Conservation (phyloP, 768 basidiomycete species). For the Tulasnella sp. region DNA sequence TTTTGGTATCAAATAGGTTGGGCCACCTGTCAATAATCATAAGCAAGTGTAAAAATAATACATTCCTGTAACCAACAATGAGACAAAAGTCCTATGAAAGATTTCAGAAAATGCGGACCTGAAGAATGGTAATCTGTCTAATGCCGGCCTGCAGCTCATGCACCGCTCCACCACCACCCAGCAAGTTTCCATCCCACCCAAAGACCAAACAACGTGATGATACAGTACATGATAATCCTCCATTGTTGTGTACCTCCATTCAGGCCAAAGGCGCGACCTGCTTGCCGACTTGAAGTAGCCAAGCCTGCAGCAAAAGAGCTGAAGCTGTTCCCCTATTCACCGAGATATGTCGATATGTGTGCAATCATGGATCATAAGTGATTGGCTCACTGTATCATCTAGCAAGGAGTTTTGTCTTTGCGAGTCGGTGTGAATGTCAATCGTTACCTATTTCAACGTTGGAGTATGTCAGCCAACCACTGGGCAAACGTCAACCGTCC, state of each 20-base stretch:
- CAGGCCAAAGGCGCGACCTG: conserved; percentile 61
- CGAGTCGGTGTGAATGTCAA: conserved; percentile 72
- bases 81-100: too few species aligned
- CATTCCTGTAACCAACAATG: too few species aligned
- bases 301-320: conserved; percentile 49
- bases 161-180: conserved; percentile 6
- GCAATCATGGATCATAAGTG: not conserved
- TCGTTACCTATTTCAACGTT: conserved; percentile 48
- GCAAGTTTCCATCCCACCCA: conserved; percentile 43
- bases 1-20: too few species aligned
- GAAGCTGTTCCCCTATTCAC: conserved; percentile 50
- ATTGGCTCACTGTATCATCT: conserved; percentile 52
- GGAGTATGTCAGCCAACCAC: conserved; percentile 5
- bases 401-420: conserved; percentile 70
- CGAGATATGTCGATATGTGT: conserved; percentile 1
- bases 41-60: too few species aligned
- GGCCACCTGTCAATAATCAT: too few species aligned
- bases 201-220: conserved; percentile 40
- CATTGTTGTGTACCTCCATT: conserved; percentile 54
- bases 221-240: conserved; percentile 50
- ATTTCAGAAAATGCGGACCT: too few species aligned
- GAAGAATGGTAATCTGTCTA: too few species aligned
- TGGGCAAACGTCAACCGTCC: too few species aligned
- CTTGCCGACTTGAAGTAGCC: conserved; percentile 52
- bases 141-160: too few species aligned